A percentile compares a stretch with the other conserved stretches of the same genome.
phyloP scores from a whole-genome alignment of 768 basidiomycete genomes.

The Dioszegia crocea region DNA sequence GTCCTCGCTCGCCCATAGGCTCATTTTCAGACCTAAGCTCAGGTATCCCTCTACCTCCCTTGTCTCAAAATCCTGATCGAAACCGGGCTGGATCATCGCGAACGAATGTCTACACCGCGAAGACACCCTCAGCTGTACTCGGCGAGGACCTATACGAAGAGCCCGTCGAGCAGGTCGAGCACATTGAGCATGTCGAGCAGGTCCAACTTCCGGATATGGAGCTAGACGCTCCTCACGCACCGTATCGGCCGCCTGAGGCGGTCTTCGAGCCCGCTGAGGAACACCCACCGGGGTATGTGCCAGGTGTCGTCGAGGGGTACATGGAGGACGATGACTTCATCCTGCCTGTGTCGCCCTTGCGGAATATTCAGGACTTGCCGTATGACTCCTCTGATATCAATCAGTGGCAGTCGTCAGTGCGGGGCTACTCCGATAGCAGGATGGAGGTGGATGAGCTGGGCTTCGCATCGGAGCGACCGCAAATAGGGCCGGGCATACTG shows the following conservation, averaged over 20 bases:
- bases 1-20: slow-evolving; percentile 3
- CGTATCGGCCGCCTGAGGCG: slow-evolving; percentile 38
- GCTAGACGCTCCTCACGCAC: slow-evolving; percentile 27
- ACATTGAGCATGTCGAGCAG: background rate
- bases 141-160: background rate
- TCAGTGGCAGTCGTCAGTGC: background rate
- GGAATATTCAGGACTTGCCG: background rate
- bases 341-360: slow-evolving; percentile 1
- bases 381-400: background rate
- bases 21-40: background rate
- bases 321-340: slow-evolving; percentile 23
- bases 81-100: slow-evolving; percentile 8
- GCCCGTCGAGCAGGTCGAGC: background rate
- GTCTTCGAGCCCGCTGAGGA: slow-evolving; percentile 39
- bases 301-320: slow-evolving; percentile 34
- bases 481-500: slow-evolving; percentile 33
- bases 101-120: slow-evolving; percentile 2
- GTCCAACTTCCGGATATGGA: slow-evolving; percentile 1
- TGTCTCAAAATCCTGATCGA: background rate
- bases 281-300: slow-evolving; percentile 30
- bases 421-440: background rate
- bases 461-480: slow-evolving; percentile 16
- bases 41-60: background rate
- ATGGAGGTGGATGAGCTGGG: background rate
- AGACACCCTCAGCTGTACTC: background rate